Evolutionary conservation across 2,329 filamentous ascomycete species (phyloP), one percentile per base, ranked within the genome.

Genomic region (Neofusicoccum sp.): DNA sequence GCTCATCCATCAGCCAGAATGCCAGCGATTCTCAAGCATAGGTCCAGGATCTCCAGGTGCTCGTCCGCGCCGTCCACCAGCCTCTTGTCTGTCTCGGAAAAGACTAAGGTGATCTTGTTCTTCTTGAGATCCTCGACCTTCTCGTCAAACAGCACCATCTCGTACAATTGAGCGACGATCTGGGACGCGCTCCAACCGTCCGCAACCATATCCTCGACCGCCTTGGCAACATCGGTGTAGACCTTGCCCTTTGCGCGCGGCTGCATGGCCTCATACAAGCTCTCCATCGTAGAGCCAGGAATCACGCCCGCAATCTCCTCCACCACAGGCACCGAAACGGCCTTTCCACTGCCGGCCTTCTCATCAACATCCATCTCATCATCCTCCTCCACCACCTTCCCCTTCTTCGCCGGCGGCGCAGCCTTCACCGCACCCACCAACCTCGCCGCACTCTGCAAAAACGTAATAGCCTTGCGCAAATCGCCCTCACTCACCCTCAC

Each of bases 261-360:
- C 68, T 91, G 89, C 80, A 98, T 90, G 16, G 92, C 90, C 64
- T 86, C 79, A 11, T 92, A 81, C 14, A 99, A 82, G 7, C 77
- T 78, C 62, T 90, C 84, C 56, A 99, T 87, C 1, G 92, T 91
- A 9, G 75, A 70, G 12, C 88, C 84, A 0, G 96, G 95, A 68
- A 99, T 93, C 2, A 98, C 92, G 62, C 96, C 95, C 0, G 95
- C 94, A 74, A 99, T 99, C 71, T 99, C 95, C 74, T 98, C 92
- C 50, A 99, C 87, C 59, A 87, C 91, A 69, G 86, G 87, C 41
- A 93, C 84, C 0, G 93, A 94, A 50, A 98, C 87, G 11, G 77
- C 69, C n/a, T 58, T 34, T 6, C 70, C 67, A 54, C 81, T 78
- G 8, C 80, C 69, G 36, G 82, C 79, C 76, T 83, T 86, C 59